phyloP scores from a whole-genome alignment of 805 yeast species.

The Pichia phayaonensis region DNA sequence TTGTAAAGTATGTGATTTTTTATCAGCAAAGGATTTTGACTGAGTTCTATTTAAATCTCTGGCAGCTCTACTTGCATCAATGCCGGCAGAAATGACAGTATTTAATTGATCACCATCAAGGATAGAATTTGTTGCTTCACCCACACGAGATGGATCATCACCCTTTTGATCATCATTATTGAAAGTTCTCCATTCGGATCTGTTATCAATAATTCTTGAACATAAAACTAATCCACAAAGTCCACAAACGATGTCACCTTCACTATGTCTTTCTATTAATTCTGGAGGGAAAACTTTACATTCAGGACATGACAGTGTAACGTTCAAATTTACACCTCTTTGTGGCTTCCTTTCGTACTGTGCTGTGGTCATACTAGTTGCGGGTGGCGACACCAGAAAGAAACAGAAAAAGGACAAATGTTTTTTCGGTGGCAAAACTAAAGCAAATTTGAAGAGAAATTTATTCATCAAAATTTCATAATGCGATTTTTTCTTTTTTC shows the following conservation, averaged over 20 bases:
- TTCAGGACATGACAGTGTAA: slow-evolving; percentile 89
- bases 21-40: slow-evolving; percentile 75
- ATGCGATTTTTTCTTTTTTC: neutral
- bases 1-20: slow-evolving; percentile 78
- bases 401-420: neutral
- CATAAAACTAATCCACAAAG: slow-evolving; percentile 91
- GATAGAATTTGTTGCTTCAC: slow-evolving; percentile 91
- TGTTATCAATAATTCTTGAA: slow-evolving; percentile 85
- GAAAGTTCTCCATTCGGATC: slow-evolving; percentile 98
- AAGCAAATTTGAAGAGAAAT: neutral
- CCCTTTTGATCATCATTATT: slow-evolving; percentile 97
- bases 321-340: slow-evolving; percentile 75
- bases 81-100: slow-evolving; percentile 83
- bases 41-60: slow-evolving; percentile 88
- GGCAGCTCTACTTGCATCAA: slow-evolving; percentile 80
- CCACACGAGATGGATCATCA: slow-evolving; percentile 98
- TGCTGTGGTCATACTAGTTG: slow-evolving; percentile 9
- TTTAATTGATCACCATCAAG: slow-evolving; percentile 87
- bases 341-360: slow-evolving; percentile 8
- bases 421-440: neutral
- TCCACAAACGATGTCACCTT: slow-evolving; percentile 98
- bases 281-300: slow-evolving; percentile 96
- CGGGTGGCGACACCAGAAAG: neutral
- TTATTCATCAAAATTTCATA: neutral
- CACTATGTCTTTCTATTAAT: slow-evolving; percentile 87